phyloP scores from a whole-genome alignment of 148 eudicot genomes.

The Cornus florida region DNA sequence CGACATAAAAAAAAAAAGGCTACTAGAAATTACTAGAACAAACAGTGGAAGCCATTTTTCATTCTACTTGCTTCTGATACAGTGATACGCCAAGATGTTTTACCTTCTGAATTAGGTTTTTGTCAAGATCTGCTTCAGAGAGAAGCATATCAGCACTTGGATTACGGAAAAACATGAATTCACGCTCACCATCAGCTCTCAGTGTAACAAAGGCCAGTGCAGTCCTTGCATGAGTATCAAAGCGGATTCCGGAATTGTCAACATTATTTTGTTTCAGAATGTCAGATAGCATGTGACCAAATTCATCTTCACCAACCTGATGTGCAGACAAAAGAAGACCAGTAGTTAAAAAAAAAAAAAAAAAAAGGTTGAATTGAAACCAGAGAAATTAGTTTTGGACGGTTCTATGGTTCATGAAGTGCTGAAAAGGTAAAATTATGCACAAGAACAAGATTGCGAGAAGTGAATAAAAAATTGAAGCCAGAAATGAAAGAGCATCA shows the following conservation, averaged over 20 bases:
- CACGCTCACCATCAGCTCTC: slow-evolving; percentile 82
- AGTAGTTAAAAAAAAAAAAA: background rate
- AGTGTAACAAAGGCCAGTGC: slow-evolving; percentile 73
- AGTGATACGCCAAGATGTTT: background rate
- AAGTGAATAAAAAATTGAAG: background rate
- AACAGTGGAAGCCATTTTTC: background rate
- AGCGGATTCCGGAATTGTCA: slow-evolving; percentile 74
- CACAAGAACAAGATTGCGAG: background rate
- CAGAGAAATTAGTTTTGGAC: no score
- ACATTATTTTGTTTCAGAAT: slow-evolving; percentile 78
- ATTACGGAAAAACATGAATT: slow-evolving; percentile 73
- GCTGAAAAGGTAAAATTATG: background rate
- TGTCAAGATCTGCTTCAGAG: slow-evolving; percentile 69
- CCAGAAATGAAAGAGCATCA: background rate
- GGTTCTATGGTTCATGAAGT: background rate
- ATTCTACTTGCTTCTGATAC: background rate
- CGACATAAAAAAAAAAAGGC: no score
- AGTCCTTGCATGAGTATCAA: slow-evolving; percentile 70
- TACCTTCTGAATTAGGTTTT: slow-evolving; percentile 67
- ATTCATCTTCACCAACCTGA: slow-evolving; percentile 89
- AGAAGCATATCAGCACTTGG: slow-evolving; percentile 93
- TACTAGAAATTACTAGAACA: background rate
- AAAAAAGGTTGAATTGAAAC: no score
- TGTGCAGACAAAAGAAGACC: background rate
- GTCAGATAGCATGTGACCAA: slow-evolving; percentile 79